Evolutionary conservation across 441 rosid species (phyloP).

Genomic region (Eruca vesicaria): DNA sequence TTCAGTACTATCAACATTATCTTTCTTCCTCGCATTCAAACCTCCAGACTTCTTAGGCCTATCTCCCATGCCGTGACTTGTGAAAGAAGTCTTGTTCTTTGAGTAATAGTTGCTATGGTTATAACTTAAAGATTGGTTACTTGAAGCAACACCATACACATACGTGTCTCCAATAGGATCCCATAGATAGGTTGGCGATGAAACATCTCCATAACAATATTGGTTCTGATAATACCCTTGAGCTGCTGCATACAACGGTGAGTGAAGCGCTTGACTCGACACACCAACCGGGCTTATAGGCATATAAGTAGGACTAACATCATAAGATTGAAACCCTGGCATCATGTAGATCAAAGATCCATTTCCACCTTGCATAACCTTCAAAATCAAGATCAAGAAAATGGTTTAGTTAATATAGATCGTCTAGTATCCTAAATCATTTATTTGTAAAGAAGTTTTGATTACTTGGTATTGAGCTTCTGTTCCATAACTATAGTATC

Average conservation of each 20-base stretch:
- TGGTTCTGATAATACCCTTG: constrained; percentile 40
- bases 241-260: constrained; percentile 35
- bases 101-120: constrained; percentile 23
- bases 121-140: constrained; percentile 34
- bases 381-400: constrained; percentile 6
- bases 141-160: constrained; percentile 30
- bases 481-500: constrained; percentile 41
- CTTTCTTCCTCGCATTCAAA: constrained; percentile 26
- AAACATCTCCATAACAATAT: constrained; percentile 40
- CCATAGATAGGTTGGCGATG: constrained; percentile 37
- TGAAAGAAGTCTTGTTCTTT: constrained; percentile 33
- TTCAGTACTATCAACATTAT: constrained; percentile 22
- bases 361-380: constrained; percentile 53
- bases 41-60: constrained; percentile 8
- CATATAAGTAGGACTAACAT: constrained; percentile 33
- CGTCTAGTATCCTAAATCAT: neutral
- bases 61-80: constrained; percentile 21
- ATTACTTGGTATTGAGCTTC: constrained; percentile 49
- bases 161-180: constrained; percentile 37
- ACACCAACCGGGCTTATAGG: no score
- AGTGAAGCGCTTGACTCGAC: constrained; percentile 34
- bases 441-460: neutral
- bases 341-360: constrained; percentile 47
- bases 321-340: constrained; percentile 48
- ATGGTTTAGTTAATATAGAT: neutral